phyloP scores from a whole-genome alignment of 768 basidiomycete genomes.

The Dacryopinax spathularia region DNA sequence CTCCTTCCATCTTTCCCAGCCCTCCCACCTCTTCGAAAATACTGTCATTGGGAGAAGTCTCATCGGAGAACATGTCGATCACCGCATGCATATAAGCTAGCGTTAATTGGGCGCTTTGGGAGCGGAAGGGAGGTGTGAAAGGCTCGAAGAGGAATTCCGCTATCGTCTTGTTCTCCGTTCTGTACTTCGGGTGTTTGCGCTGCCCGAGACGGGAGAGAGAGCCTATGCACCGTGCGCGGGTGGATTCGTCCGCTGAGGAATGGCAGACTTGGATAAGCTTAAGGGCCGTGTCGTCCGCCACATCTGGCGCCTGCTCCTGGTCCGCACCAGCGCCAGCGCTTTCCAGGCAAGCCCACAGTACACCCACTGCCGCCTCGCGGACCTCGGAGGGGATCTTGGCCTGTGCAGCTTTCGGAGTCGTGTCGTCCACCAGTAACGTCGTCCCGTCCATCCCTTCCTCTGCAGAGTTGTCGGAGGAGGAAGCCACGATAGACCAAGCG shows the following conservation, averaged over 20 bases:
- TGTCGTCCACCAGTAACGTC: constrained; percentile 16
- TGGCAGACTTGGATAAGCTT: constrained; percentile 49
- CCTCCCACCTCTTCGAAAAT: constrained; percentile 58
- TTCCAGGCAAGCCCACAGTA: constrained; percentile 69
- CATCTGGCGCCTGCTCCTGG: constrained; percentile 37
- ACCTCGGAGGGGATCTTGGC: constrained; percentile 35
- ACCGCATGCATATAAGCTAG: constrained; percentile 69
- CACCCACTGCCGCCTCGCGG: constrained; percentile 68
- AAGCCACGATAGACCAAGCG: constrained; percentile 40
- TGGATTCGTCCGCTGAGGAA: constrained; percentile 35
- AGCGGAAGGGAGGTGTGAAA: neutral
- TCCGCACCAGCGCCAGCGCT: constrained; percentile 35
- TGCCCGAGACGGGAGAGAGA: constrained; percentile 32
- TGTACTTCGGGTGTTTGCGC: constrained; percentile 16
- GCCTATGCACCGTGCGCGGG: constrained; percentile 10
- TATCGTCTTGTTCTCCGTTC: neutral
- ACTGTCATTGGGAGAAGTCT: constrained; percentile 59
- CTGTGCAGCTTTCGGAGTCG: constrained; percentile 17
- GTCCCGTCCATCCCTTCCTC: constrained; percentile 45
- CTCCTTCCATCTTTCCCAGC: constrained; percentile 39
- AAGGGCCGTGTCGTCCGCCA: constrained; percentile 42
- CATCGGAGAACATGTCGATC: constrained; percentile 90
- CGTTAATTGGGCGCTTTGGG: constrained; percentile 47
- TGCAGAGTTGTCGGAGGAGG: constrained; percentile 31
- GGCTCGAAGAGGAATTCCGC: neutral